Base-by-base conservation (phyloP, 2,329 filamentous ascomycete genomes). In the Exophiala sp. region DNA sequence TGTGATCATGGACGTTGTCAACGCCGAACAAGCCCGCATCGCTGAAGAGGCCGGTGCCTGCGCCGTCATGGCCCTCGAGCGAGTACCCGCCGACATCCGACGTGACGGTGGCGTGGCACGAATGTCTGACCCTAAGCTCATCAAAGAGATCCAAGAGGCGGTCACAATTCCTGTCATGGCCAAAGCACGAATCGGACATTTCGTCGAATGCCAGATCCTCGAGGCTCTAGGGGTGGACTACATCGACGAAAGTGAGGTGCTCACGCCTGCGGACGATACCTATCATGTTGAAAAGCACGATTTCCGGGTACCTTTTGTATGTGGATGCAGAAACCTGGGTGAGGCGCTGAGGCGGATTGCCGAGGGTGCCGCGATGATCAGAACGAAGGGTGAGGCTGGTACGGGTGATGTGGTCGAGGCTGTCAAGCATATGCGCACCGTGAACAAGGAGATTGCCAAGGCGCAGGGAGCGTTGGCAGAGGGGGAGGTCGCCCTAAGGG, bases 151-250 rank as follows among this genome's bases (percentile, higher is more conserved):
- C 71, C 95, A 96, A 84, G 84, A 81, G 2, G 86, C 91, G 38
- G 94, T 97, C 43, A 97, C 92, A 50, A 96, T 97, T 66, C 94
- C 94, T 65, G 94, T 99, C 72, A 97, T 99, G 94, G 94, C 94
- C 61, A 99, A 99, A 78, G 92, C 92, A 20, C 84, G 94, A 69
- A 99, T 97, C 70, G 94, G 94, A 35, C 94, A 99, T 77, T 91
- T 96, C 64, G 92, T 96, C 66, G 94, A 99, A 78, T 96, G 91
- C 78, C 92, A 89, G 80, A 95, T 99, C 75, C 88, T 99, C 68
- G 89, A 97, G 80, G 85, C 89, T 54, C 85, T 97, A 50, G 91
- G 89, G 58, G 88, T 97, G 65, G 94, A 99, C 78, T 99, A 96
- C 78, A 94, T 99, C 65, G 91, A 99, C 74, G 94, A 99, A 78